Base-by-base conservation (phyloP, 495 filamentous ascomycete genomes). In the Thozetella sp. region DNA sequence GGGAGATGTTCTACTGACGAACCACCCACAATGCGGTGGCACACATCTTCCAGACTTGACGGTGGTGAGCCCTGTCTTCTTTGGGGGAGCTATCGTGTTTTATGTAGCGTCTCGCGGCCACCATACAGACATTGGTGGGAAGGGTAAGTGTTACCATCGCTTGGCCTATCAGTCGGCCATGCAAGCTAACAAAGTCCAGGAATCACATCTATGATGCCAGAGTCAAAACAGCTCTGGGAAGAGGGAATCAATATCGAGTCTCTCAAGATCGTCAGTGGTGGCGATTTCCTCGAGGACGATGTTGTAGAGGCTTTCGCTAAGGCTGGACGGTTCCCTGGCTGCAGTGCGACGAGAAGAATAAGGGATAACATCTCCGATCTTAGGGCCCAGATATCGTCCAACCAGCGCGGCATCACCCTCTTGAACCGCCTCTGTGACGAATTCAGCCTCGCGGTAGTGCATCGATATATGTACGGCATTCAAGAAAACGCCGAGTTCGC, bases 81-180 rank as follows among this genome's bases (percentile, higher is more conserved):
- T 82, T 26, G 92, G 90, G 15, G 88, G 90, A 51, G 86, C 91
- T 27, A 98, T 99, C 57, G 84, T 97, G 63, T 99, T 99, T 75
- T 99, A 97, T 67, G 95, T 97, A 4, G 95, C 95, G 2, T 96
- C 93, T 6, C 86, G 95, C 25, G 95, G 94, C 0, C 95, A 99
- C 69, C 95, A 99, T 62, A 96, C 95, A 1, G 95, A 99, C 71
- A 98, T 99, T 64, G 95, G 95, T 17, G 95, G 95, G 25, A 48
- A 48, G 20, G 43, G 43, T 48, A 48, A 9, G 43, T 13, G 43
- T 48, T 4, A 11, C 20, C 11, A n/a, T n/a, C n/a, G 11, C 6
- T 9, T n/a, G 9, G 43, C 17, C 30, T 37, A 17, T 37, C 6
- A 37, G 17, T 37, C 30, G 30, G 30, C 30, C 30, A 37, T 37